Conservation (phyloP, 2,329 filamentous ascomycete genomes). For the Fusarium nygamai region DNA sequence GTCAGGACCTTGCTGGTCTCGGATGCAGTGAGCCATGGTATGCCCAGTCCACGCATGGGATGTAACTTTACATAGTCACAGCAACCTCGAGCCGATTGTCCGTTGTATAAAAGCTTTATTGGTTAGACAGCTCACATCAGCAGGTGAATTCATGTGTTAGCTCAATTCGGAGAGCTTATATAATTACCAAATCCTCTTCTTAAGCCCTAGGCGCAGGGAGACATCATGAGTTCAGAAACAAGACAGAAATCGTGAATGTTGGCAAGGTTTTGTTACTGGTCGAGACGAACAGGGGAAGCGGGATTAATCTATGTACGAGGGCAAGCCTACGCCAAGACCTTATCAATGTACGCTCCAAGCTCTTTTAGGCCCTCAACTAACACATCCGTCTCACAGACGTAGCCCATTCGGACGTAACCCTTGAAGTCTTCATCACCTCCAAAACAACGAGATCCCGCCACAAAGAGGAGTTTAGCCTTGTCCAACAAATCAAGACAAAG, state of each 20-base stretch:
- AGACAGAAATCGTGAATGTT: background rate
- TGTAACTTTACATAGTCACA: too few relatives aligned
- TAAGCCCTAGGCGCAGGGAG: background rate
- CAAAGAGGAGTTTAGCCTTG: conserved; percentile 76
- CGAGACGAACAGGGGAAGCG: background rate
- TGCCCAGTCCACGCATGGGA: too few relatives aligned
- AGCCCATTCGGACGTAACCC: conserved; percentile 82
- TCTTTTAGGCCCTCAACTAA: conserved; percentile 70
- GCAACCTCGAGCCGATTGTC: too few relatives aligned
- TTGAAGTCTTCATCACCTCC: conserved; percentile 72
- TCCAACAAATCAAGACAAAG: conserved; percentile 76
- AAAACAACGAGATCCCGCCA: conserved; percentile 79
- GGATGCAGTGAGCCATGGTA: background rate
- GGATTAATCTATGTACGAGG: too few relatives aligned
- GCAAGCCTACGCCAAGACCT: background rate
- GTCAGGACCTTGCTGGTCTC: background rate
- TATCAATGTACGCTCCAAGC: conserved; percentile 53
- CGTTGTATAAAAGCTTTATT: too few relatives aligned
- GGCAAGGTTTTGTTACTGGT: background rate
- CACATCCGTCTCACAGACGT: conserved; percentile 75
- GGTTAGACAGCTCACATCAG: too few relatives aligned
- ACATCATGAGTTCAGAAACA: background rate
- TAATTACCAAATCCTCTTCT: too few relatives aligned
- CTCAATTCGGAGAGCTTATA: too few relatives aligned
- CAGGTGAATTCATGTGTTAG: too few relatives aligned